A percentile compares a stretch with the other conserved stretches of the same genome.
phyloP scores from a whole-genome alignment of 805 yeast species.

The Pichia membranifaciens region DNA sequence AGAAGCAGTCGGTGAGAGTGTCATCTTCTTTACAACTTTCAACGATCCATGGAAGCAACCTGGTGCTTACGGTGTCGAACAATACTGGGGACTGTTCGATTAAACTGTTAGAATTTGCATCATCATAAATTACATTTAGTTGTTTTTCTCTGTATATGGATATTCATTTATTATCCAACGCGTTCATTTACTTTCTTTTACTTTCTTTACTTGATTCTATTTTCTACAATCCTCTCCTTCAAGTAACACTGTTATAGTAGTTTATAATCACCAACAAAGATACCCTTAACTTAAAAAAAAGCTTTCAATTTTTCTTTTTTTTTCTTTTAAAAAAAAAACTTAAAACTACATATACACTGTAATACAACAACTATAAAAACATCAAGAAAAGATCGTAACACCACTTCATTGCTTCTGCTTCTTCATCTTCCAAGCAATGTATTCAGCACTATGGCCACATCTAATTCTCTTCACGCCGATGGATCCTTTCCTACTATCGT shows the following conservation, averaged over 20 bases:
- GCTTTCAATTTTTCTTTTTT: neutral
- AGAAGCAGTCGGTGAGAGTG: constrained; percentile 40
- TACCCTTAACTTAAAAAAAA: no score
- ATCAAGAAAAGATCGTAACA: no score
- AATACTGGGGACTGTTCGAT: constrained; percentile 50
- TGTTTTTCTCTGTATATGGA: neutral
- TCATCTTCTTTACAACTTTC: constrained; percentile 53
- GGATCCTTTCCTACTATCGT: constrained; percentile 13
- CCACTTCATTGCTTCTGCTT: constrained; percentile 1
- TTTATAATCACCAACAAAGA: no score
- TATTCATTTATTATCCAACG: neutral
- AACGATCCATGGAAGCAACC: constrained; percentile 59
- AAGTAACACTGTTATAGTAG: no score
- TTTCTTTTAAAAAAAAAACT: neutral
- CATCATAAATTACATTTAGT: no score
- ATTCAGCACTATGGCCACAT: constrained; percentile 69
- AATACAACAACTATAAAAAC: neutral
- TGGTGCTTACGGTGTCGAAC: constrained; percentile 54
- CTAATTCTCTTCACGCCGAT: constrained; percentile 31
- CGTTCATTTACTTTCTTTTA: neutral
- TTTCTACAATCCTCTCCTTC: neutral
- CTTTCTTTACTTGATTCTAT: neutral
- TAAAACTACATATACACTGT: constrained; percentile 1
- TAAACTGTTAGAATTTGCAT: neutral
- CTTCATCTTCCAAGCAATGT: constrained; percentile 52